Evolutionary conservation across 495 filamentous ascomycete genomes (phyloP).

Genomic region (Parathielavia appendiculata): DNA sequence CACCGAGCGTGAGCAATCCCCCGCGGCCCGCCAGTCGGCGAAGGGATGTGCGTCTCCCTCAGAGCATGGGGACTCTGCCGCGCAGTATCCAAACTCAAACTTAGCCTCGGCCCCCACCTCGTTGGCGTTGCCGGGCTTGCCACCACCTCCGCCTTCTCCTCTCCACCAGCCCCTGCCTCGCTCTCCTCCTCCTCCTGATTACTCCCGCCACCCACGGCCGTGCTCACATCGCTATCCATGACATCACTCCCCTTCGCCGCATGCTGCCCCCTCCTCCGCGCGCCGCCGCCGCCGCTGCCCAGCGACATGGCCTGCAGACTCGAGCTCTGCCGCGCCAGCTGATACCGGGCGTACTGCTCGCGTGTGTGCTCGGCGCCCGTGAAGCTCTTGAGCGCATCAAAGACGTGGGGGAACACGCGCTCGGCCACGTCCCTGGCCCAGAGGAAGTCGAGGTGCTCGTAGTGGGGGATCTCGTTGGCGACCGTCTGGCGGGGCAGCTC

Average conservation of each 20-base stretch:
- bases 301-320: not conserved
- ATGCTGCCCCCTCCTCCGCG: not conserved
- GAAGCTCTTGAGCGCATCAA: constrained; percentile 74
- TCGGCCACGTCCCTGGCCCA: constrained; percentile 81
- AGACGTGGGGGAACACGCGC: constrained; percentile 86
- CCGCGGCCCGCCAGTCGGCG: not conserved
- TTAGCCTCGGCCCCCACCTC: not conserved
- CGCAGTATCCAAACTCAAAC: not conserved
- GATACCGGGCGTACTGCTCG: constrained; percentile 49
- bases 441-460: constrained; percentile 96
- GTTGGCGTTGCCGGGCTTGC: not conserved
- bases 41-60: constrained; percentile 12
- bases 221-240: constrained; percentile 35
- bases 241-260: constrained; percentile 7
- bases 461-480: constrained; percentile 78
- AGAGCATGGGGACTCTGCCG: too few species aligned
- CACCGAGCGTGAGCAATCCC: not conserved
- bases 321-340: constrained; percentile 30
- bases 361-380: constrained; percentile 45
- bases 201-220: constrained; percentile 24
- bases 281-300: not conserved
- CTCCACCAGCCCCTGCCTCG: not conserved
- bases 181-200: constrained; percentile 10
- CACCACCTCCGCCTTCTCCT: not conserved
- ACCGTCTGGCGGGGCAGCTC: constrained; percentile 80